Evolutionary conservation across 306 rosid species (phyloP).

Genomic region (Leucaena leucocephala): DNA sequence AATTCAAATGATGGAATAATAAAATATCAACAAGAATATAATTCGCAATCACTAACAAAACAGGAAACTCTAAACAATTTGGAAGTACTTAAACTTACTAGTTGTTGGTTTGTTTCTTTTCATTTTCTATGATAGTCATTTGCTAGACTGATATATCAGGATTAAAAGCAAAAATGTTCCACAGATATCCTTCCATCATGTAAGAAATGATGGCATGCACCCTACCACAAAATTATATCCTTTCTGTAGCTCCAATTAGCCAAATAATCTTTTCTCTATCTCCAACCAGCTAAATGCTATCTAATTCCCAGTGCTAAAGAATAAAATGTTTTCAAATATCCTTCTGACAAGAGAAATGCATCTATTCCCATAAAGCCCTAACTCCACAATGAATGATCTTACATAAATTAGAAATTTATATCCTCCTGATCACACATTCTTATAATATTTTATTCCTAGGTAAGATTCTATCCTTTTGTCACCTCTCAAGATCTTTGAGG

Average conservation of each 20-base stretch:
- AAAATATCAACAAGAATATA: not conserved
- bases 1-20: not conserved
- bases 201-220: not conserved
- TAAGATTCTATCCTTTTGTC: not conserved
- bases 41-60: not conserved
- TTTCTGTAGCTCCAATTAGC: not conserved
- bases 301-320: not conserved
- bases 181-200: not conserved
- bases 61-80: constrained; percentile 1
- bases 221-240: not conserved
- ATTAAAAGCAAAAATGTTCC: not conserved
- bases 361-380: not conserved
- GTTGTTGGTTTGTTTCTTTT: not conserved
- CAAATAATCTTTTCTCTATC: not conserved
- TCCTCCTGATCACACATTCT: not conserved
- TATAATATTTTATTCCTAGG: no score
- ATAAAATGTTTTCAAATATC: not conserved
- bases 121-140: not conserved
- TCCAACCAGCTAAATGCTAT: not conserved
- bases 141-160: not conserved
- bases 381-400: not conserved
- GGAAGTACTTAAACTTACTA: not conserved
- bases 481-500: not conserved
- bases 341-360: not conserved
- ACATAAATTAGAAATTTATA: not conserved